phyloP scores from a whole-genome alignment of 2,329 filamentous ascomycete genomes.

The Septoria linicola region DNA sequence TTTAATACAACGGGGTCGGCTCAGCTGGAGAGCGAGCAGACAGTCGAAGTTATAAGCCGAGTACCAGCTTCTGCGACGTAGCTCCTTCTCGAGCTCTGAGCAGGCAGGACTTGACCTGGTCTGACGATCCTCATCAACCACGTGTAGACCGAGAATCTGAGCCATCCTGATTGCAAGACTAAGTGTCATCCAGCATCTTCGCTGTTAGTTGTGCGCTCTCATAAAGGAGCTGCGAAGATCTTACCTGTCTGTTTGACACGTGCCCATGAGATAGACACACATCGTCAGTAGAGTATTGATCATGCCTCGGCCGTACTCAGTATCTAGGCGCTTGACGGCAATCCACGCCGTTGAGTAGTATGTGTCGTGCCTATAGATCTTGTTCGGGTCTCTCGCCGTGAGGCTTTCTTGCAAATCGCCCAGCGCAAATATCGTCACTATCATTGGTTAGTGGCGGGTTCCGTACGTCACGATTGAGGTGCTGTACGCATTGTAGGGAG shows the following conservation, averaged over 20 bases:
- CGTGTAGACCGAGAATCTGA: slow-evolving; percentile 10
- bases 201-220: not conserved
- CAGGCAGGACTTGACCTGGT: not conserved
- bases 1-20: slow-evolving; percentile 6
- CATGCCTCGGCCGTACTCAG: too few species aligned
- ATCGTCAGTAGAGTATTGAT: not conserved
- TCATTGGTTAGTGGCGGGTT: too few species aligned
- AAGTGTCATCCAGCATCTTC: slow-evolving; percentile 11
- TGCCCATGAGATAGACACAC: slow-evolving; percentile 9
- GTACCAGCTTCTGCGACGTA: slow-evolving; percentile 11
- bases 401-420: too few species aligned
- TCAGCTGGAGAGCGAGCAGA: slow-evolving; percentile 8
- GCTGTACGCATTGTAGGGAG: slow-evolving; percentile 5
- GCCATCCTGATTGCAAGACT: slow-evolving; percentile 12
- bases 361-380: too few species aligned
- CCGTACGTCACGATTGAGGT: too few species aligned
- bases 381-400: too few species aligned
- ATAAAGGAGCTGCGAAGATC: not conserved
- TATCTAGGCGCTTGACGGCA: too few species aligned
- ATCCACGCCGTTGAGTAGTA: too few species aligned
- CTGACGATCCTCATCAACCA: slow-evolving; percentile 1
- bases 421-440: too few species aligned
- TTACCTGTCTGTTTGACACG: slow-evolving; percentile 17
- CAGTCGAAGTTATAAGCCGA: slow-evolving; percentile 11
- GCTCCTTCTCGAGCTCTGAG: slow-evolving; percentile 11